Conservation (phyloP, 2,329 filamentous ascomycete genomes). For the Ceratocystis lukuohia region DNA sequence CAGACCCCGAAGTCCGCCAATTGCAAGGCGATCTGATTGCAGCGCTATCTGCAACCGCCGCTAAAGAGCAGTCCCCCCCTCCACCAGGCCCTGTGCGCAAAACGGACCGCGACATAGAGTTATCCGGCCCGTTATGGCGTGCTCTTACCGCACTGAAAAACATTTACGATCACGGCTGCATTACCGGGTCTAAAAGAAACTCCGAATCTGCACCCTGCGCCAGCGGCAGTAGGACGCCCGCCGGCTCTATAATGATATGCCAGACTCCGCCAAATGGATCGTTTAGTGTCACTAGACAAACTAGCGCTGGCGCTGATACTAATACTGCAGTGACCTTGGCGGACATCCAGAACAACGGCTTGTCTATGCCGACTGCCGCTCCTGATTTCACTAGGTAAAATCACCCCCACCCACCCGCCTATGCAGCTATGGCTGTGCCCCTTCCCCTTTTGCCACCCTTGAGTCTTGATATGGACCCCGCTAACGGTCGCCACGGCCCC, state of each 20-base stretch:
- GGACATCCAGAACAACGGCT: slow-evolving; percentile 45
- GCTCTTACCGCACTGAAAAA: slow-evolving; percentile 49
- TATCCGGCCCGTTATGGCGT: slow-evolving; percentile 47
- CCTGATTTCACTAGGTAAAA: slow-evolving; percentile 34
- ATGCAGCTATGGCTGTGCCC: neutral
- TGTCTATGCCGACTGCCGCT: slow-evolving; percentile 25
- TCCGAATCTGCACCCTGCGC: slow-evolving; percentile 33
- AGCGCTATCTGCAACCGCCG: slow-evolving; percentile 49
- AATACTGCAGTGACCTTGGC: slow-evolving; percentile 52
- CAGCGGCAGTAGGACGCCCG: slow-evolving; percentile 35
- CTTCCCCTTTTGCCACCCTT: neutral
- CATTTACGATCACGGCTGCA: slow-evolving; percentile 51
- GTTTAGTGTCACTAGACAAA: slow-evolving; percentile 11
- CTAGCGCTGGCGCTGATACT: slow-evolving; percentile 33
- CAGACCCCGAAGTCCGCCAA: slow-evolving; percentile 48
- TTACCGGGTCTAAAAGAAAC: slow-evolving; percentile 41
- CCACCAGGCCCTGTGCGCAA: slow-evolving; percentile 37
- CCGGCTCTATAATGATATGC: slow-evolving; percentile 24
- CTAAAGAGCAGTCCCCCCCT: slow-evolving; percentile 45
- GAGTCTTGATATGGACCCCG: slow-evolving; percentile 12
- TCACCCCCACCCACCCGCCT: neutral
- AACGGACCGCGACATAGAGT: slow-evolving; percentile 47
- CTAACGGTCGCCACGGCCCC: slow-evolving; percentile 14
- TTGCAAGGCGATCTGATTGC: slow-evolving; percentile 51
- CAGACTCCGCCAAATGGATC: slow-evolving; percentile 21